Evolutionary conservation across 805 yeast genomes (phyloP).

Genomic region (Barnettozyma vustinii): DNA sequence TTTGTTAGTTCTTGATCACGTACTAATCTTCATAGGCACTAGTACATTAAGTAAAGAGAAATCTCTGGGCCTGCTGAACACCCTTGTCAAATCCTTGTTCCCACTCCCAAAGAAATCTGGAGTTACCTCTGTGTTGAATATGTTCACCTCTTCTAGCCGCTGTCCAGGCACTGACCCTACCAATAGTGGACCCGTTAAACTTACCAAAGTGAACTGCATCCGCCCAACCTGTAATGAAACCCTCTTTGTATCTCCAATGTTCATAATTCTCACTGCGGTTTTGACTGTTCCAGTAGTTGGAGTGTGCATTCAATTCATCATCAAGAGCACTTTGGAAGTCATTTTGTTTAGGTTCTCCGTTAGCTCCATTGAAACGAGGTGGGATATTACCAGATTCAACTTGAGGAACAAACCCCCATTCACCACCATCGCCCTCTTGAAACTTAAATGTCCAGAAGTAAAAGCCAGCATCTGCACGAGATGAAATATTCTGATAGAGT

Average conservation of each 20-base stretch:
- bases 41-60: neutral
- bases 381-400: conserved; percentile 54
- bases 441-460: conserved; percentile 92
- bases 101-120: conserved; percentile 77
- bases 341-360: conserved; percentile 34
- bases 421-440: conserved; percentile 88
- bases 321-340: conserved; percentile 37
- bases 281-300: conserved; percentile 60
- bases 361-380: conserved; percentile 22
- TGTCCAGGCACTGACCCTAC: conserved; percentile 70
- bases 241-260: conserved; percentile 77
- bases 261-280: conserved; percentile 61
- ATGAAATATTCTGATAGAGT: conserved; percentile 43
- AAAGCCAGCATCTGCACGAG: conserved; percentile 61
- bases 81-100: conserved; percentile 80
- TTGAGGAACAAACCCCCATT: conserved; percentile 90
- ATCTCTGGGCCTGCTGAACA: conserved; percentile 20
- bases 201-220: conserved; percentile 68
- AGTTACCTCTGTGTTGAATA: conserved; percentile 45
- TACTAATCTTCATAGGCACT: too few relatives aligned
- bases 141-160: conserved; percentile 60
- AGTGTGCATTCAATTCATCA: conserved; percentile 41
- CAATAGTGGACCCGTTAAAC: conserved; percentile 66
- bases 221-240: conserved; percentile 67
- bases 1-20: too few relatives aligned